Base-by-base conservation (phyloP, 495 filamentous ascomycete genomes). In the Viridothelium virens region DNA sequence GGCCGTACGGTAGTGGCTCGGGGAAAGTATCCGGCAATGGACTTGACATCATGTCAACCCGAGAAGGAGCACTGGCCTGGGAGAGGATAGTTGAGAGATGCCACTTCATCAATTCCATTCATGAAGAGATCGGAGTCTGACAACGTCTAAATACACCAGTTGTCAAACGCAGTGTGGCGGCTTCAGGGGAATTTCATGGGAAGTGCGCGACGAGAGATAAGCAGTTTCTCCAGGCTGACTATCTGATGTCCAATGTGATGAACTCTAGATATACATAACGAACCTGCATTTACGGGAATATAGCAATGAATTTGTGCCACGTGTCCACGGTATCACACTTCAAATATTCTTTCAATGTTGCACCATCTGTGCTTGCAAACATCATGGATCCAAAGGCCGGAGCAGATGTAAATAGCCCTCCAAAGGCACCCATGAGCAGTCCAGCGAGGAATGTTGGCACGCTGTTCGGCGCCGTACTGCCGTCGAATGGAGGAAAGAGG, bases 71-170 rank as follows among this genome's bases (percentile, higher is more conserved):
- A 36, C 53, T 34, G 31, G 53, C 53, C 53, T 34, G 31, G n/a
- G 53, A 59, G 2, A 59, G 14, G 31, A 7, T 59, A 10, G 7
- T 59, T 59, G 53, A 59, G 53, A 33, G 53, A 33, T 59, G 53
- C 53, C n/a, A 2, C 14, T 59, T 59, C 14, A 7, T 59, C 53
- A 59, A 59, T 53, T 46, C 41, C 14, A 46, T 53, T 25, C 48
- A 53, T 53, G 48, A 18, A 14, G 48, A 53, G n/a, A 53, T 53
- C 48, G 48, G 48, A 53, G n/a, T 53, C n/a, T 53, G 48, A 53
- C 11, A 25, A 53, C 2, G 48, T 5, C n/a, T 18, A 25, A 25
- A 25, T 25, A 25, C 25, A 25, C 25, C 25, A 25, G 1, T 25
- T 25, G 25, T 25, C 25, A 25, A 25, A 25, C 25, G 25, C 0